A percentile compares a stretch with the other conserved stretches of the same genome.
These are phyloP conservation scores for Suillus weaverae DNA, from an alignment of 768 basidiomycete genomes.

Conservation along the genomic window DNA sequence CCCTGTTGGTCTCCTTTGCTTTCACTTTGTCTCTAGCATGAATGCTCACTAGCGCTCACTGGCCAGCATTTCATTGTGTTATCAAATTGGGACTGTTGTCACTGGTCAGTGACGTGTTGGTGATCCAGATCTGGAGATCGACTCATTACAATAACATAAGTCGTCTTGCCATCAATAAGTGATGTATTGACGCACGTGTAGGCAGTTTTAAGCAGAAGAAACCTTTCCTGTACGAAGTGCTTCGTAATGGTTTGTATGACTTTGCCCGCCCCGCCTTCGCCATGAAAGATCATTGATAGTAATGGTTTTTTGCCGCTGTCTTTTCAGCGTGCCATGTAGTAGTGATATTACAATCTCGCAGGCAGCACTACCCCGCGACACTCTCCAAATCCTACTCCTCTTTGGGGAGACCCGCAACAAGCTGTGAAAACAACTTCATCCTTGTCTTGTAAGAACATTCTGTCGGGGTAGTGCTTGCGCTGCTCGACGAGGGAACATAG, in stretches of 20 bases:
- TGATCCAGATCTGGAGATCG: too few species aligned
- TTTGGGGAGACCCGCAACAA: not conserved
- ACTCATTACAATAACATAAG: too few species aligned
- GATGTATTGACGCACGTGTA: too few species aligned
- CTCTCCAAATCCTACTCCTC: constrained; percentile 8
- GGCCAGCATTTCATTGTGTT: too few species aligned
- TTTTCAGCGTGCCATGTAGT: not conserved
- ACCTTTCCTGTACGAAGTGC: too few species aligned
- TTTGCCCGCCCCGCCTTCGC: not conserved
- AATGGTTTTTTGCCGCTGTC: not conserved
- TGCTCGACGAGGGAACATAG: constrained; percentile 7
- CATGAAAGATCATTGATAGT: not conserved
- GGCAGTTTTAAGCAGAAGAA: too few species aligned
- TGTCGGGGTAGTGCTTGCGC: constrained; percentile 1
- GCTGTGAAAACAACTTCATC: constrained; percentile 3
- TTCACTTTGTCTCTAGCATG: too few species aligned
- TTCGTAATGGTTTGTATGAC: not conserved
- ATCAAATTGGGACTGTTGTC: too few species aligned
- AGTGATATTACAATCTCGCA: not conserved
- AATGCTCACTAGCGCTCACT: too few species aligned
- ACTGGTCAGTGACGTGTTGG: too few species aligned
- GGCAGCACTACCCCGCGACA: constrained; percentile 8
- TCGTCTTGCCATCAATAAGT: too few species aligned
- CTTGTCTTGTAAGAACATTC: constrained; percentile 1
- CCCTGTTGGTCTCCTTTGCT: too few species aligned